phyloP scores from a whole-genome alignment of 192 early-diverging fungal species.

The Geosiphon pyriformis region DNA sequence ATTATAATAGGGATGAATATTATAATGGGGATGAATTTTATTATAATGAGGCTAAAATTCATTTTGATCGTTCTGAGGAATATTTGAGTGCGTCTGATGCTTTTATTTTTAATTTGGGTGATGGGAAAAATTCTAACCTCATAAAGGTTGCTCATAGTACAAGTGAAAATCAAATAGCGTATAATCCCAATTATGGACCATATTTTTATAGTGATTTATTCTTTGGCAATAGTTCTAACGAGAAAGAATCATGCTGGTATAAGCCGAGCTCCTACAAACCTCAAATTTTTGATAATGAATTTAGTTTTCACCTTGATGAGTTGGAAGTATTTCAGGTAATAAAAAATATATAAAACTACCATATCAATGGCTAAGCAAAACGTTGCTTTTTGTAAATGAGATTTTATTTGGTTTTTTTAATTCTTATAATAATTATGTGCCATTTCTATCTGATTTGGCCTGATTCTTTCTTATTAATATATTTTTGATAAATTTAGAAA shows the following conservation, averaged over 20 bases:
- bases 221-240: not conserved
- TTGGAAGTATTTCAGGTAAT: not conserved
- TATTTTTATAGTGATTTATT: not conserved
- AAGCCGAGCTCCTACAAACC: not conserved
- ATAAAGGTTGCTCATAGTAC: not conserved
- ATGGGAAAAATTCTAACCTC: not conserved
- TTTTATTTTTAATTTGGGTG: not conserved
- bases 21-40: no score
- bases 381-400: no score
- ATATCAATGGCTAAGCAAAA: no score
- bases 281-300: not conserved
- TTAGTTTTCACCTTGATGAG: not conserved
- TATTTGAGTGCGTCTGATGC: not conserved
- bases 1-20: no score
- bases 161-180: not conserved
- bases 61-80: not conserved
- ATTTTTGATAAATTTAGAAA: no score
- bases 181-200: not conserved
- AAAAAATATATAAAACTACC: no score
- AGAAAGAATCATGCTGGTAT: not conserved
- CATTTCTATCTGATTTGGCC: no score
- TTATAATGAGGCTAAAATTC: no score
- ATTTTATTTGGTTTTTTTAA: no score
- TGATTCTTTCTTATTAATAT: no score
- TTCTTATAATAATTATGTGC: no score